Percentiles rank a stretch among this genome's conserved stretches.
These are phyloP conservation scores for Alloteropsis angusta DNA, from an alignment of 202 grass and related monocot species.

Conservation along the genomic window DNA sequence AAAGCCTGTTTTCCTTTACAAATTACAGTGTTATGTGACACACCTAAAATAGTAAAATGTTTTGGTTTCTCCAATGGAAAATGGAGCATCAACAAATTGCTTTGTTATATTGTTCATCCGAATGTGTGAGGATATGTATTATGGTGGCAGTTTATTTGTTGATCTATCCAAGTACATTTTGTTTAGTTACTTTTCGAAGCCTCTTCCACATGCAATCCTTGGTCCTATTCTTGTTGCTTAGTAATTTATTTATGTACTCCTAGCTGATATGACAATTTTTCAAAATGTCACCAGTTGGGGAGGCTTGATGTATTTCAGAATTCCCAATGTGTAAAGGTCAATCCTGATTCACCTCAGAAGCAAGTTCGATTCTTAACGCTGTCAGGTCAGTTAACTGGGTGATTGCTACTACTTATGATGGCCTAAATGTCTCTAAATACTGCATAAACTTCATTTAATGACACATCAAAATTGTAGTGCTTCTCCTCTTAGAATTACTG, in stretches of 20 bases:
- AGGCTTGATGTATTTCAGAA: conserved; percentile 53
- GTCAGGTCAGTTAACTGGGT: conserved; percentile 34
- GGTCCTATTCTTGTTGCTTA: neutral
- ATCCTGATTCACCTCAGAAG: conserved; percentile 84
- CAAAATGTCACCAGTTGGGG: conserved; percentile 39
- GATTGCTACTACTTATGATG: neutral
- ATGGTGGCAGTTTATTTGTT: neutral
- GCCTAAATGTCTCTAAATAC: neutral
- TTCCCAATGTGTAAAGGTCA: conserved; percentile 73
- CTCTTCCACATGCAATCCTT: neutral
- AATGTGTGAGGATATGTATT: neutral
- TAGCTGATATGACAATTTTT: neutral
- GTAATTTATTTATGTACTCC: neutral
- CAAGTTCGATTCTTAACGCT: conserved; percentile 84
- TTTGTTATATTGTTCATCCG: neutral
- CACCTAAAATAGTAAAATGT: neutral
- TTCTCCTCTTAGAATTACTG: neutral
- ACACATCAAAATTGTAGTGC: neutral
- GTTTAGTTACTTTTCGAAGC: neutral
- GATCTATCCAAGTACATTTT: neutral
- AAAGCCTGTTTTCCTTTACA: neutral
- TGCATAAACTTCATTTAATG: neutral
- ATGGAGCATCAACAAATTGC: neutral
- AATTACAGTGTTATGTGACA: no score
- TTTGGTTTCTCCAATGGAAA: neutral